phyloP scores from a whole-genome alignment of 2,329 filamentous ascomycete species.

The Fusarium bactridioides region DNA sequence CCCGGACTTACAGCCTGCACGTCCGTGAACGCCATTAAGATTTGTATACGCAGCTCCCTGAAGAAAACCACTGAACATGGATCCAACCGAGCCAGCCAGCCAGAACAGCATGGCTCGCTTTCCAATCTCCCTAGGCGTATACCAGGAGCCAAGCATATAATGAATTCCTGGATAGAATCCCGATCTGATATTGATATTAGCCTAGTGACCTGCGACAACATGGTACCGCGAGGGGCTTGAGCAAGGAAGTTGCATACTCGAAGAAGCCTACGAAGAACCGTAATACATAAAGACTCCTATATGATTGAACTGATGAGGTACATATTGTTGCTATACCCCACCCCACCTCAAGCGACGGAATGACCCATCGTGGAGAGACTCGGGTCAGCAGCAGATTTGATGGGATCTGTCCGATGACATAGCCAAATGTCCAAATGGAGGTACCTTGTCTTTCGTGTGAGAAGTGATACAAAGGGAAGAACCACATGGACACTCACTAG shows the following conservation, averaged over 20 bases:
- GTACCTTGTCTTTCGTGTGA: not conserved
- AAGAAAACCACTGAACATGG: conserved; percentile 26
- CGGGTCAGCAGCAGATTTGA: conserved; percentile 34
- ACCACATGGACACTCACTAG: not conserved
- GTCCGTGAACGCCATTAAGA: conserved; percentile 21
- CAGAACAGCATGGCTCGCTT: conserved; percentile 32
- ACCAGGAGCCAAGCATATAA: conserved; percentile 36
- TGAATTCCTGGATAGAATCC: conserved; percentile 55
- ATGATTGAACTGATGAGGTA: conserved; percentile 3
- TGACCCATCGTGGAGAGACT: conserved; percentile 5
- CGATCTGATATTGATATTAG: conserved; percentile 51
- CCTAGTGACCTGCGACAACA: conserved; percentile 35
- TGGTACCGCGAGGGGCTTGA: not conserved
- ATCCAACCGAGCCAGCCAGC: conserved; percentile 23
- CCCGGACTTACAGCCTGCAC: not conserved
- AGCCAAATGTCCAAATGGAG: conserved; percentile 33
- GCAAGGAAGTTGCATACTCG: not conserved
- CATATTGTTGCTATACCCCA: conserved; percentile 21
- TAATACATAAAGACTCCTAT: conserved; percentile 13
- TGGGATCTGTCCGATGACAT: conserved; percentile 40
- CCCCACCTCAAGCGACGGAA: conserved; percentile 10
- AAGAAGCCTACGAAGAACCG: conserved; percentile 33
- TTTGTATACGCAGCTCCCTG: conserved; percentile 28
- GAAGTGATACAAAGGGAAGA: too few relatives aligned
- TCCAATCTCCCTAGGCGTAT: conserved; percentile 32